A percentile compares a stretch with the other conserved stretches of the same genome.
Conservation (phyloP, 2,329 filamentous ascomycete genomes). For the Aspergillus ruber region DNA sequence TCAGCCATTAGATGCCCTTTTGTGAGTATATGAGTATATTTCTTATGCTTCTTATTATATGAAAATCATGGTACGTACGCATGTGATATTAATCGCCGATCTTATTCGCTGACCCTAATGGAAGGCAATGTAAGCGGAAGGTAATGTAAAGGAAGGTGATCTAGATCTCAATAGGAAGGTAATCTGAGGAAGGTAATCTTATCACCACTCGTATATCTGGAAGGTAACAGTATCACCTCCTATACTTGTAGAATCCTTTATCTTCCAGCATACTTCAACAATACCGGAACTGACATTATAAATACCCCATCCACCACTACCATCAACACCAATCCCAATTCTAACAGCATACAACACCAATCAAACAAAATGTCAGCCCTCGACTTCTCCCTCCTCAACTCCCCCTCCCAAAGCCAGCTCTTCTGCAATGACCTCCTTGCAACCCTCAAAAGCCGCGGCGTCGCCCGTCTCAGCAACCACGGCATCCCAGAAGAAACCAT, state of each 20-base stretch:
- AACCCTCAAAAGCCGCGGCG: constrained; percentile 11
- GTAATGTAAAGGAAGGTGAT: background rate
- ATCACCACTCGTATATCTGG: background rate
- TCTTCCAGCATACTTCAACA: background rate
- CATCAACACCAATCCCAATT: background rate
- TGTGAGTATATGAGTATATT: too few relatives aligned
- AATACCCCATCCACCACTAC: background rate
- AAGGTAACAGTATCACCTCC: background rate
- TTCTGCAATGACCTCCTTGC: constrained; percentile 5
- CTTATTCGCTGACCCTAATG: background rate
- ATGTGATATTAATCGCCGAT: too few relatives aligned
- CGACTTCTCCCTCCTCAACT: background rate
- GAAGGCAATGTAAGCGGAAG: background rate
- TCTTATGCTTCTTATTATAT: too few relatives aligned
- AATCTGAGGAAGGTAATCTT: too few relatives aligned
- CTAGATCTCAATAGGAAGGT: too few relatives aligned
- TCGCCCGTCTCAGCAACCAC: constrained; percentile 13
- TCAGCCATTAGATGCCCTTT: too few relatives aligned
- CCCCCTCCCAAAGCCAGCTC: background rate
- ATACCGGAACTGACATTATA: background rate
- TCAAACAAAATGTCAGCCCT: background rate
- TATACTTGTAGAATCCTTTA: too few relatives aligned
- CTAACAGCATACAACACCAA: too few relatives aligned
- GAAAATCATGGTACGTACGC: too few relatives aligned
- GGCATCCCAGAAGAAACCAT: constrained; percentile 10